Evolutionary conservation across 2,329 filamentous ascomycete genomes (phyloP), one percentile per base, ranked within the genome.

Genomic region (Mycocentrospora acerina): DNA sequence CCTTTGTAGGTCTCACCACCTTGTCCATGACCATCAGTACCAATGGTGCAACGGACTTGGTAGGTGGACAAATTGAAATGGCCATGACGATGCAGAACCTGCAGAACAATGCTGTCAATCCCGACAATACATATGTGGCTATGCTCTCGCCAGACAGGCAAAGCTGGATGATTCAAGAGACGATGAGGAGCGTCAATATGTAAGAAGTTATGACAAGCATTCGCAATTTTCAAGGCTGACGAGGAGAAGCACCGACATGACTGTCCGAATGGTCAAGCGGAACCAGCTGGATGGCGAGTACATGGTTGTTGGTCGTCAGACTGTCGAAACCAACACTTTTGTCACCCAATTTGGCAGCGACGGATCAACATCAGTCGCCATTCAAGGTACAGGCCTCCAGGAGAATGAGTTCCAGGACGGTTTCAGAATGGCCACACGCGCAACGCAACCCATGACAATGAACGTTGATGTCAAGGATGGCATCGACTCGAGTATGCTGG

Each of bases 351-450:
- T 67, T 32, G 59, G 61, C 8, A 57, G 45, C 32, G 53, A 56
- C 30, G 48, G 41, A 16, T 42, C 48, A 3, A 54, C 51, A 7
- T 50, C 52, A 14, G 59, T 67, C 17, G 56, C 53, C 24, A 61
- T 67, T 13, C 51, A 56, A 12, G 63, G 63, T 7, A 62, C 60
- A 6, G 64, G 64, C 33, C 59, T 67, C 10, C 64, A 67, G 42
- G 64, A 67, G 53, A 63, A 62, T 37, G 64, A 67, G 46, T 67
- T 66, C 42, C 53, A 58, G 35, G 64, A 67, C 39, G 64, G 64
- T 27, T 67, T 67, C 57, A 55, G 64, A 24, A 65, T 64, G 59
- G 60, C 63, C 4, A 55, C 60, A 16, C 55, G 57, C 18, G 61
- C 63, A 17, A 59, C 63, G 13, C 62, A 66, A 36, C 64, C 64